Evolutionary conservation across 1,284 basidiomycete species (phyloP), one percentile per base, ranked within the genome.

Genomic region (Apiotrichum mycotoxinovorans): DNA sequence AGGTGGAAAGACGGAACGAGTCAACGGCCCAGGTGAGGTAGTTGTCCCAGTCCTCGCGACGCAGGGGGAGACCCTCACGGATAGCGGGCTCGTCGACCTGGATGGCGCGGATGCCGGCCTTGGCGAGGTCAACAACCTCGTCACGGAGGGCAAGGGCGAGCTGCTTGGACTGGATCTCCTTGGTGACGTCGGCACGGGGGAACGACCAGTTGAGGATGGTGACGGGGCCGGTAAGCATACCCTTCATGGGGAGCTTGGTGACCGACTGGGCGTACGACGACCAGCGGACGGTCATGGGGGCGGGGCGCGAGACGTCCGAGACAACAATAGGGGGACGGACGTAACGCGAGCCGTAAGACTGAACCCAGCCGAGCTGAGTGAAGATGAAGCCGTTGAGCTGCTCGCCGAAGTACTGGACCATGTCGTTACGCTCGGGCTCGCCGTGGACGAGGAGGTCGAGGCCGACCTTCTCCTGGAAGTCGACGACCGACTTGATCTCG

Each of bases 171-270:
- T 99, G 96, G 64, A 95, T 78, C 81, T 98, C 96, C 79, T 91
- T 91, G 61, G 89, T 85, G 71, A 98, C 88, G 78, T 99, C 96
- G 68, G 91, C 92, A 81, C 96, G 95, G 72, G 96, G 96, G 95
- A 98, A 99, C 43, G 96, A 98, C 96, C 96, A 98, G 85, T 98
- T 98, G 79, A 98, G 86, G 80, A 98, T 97, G 66, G 91, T 93
- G 73, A 94, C 91, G 33, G 91, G 91, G 63, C 94, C 93, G 62
- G 95, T 95, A 64, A 93, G 82, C 96, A 98, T 98, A 70, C 95
- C 95, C 88, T 99, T 99, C 91, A 99, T 95, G 72, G 95, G 92
- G 79, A 87, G 88, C 78, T 85, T 81, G 69, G 94, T 91, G 67
- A 98, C 77, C 78, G 89, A 93, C 83, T 98, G 96, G 59, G 96